Percentiles rank a stretch among this genome's conserved stretches.
phyloP scores from a whole-genome alignment of 768 basidiomycete genomes.

The Sarcodon aspratus region DNA sequence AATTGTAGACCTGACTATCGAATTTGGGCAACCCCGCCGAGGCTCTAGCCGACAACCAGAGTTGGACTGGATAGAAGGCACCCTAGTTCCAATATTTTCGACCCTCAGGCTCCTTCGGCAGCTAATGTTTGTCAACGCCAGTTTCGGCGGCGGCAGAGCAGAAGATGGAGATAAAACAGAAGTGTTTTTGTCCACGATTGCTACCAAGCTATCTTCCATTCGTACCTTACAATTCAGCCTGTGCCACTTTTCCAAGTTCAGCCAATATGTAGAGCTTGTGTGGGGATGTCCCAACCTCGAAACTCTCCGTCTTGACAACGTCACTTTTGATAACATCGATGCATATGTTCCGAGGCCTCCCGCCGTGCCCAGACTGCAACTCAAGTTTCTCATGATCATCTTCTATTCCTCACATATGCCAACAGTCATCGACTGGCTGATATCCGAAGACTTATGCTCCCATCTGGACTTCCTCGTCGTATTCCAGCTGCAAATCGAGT shows the following conservation, averaged over 20 bases:
- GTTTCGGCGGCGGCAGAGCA: conserved; percentile 1
- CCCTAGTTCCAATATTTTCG: conserved; percentile 4
- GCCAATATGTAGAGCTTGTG: conserved; percentile 12
- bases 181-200: neutral
- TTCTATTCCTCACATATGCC: conserved; percentile 11
- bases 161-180: conserved; percentile 1
- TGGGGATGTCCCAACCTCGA: conserved; percentile 9
- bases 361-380: neutral
- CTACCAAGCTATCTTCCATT: conserved; percentile 5
- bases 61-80: neutral
- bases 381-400: conserved; percentile 5
- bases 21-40: neutral
- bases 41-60: neutral
- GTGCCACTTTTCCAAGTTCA: conserved; percentile 15
- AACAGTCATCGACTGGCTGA: conserved; percentile 11
- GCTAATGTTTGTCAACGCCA: conserved; percentile 4
- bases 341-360: conserved; percentile 4
- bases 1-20: conserved; percentile 10
- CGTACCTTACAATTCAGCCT: conserved; percentile 11
- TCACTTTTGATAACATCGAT: conserved; percentile 11
- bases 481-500: conserved; percentile 10
- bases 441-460: conserved; percentile 6
- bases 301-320: conserved; percentile 4
- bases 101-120: conserved; percentile 5
- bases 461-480: conserved; percentile 8